phyloP scores from a whole-genome alignment of 1,284 basidiomycete species.

The Melampsora abietis-canadensis region DNA sequence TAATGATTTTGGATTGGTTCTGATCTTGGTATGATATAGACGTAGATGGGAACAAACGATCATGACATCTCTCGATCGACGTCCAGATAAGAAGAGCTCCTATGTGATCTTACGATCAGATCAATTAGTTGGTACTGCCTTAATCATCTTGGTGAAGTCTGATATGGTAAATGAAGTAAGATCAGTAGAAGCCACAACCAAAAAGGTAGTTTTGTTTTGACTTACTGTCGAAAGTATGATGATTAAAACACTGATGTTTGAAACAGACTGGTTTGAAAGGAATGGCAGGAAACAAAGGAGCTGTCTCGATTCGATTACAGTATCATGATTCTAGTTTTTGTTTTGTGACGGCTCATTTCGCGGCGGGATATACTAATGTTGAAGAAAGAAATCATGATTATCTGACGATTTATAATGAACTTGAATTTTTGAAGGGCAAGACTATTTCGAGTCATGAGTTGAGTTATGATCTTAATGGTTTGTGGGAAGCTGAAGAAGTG shows the following conservation, averaged over 20 bases:
- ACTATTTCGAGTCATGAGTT: conserved; percentile 85
- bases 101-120: conserved; percentile 89
- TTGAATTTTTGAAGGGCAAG: conserved; percentile 85
- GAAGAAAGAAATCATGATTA: conserved; percentile 92
- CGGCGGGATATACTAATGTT: conserved; percentile 83
- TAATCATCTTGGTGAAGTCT: conserved; percentile 78
- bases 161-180: conserved; percentile 73
- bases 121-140: conserved; percentile 85
- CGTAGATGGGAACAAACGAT: conserved; percentile 82
- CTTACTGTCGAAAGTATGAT: too few species aligned
- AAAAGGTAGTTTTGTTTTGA: conserved; percentile 73
- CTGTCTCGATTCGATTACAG: conserved; percentile 85
- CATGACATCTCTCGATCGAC: conserved; percentile 69
- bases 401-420: conserved; percentile 72
- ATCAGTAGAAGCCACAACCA: conserved; percentile 83
- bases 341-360: conserved; percentile 91
- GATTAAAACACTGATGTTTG: conserved; percentile 15
- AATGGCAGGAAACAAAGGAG: conserved; percentile 88
- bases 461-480: conserved; percentile 49
- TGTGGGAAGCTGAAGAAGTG: conserved; percentile 46
- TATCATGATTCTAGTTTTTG: conserved; percentile 87
- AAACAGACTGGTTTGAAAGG: conserved; percentile 85
- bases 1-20: conserved; percentile 31
- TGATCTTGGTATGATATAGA: conserved; percentile 55
- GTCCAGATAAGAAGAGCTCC: conserved; percentile 65